Evolutionary conservation across 75 land plant genomes (phyloP), one percentile per base, ranked within the genome.

Genomic region (Pinus albicaulis): DNA sequence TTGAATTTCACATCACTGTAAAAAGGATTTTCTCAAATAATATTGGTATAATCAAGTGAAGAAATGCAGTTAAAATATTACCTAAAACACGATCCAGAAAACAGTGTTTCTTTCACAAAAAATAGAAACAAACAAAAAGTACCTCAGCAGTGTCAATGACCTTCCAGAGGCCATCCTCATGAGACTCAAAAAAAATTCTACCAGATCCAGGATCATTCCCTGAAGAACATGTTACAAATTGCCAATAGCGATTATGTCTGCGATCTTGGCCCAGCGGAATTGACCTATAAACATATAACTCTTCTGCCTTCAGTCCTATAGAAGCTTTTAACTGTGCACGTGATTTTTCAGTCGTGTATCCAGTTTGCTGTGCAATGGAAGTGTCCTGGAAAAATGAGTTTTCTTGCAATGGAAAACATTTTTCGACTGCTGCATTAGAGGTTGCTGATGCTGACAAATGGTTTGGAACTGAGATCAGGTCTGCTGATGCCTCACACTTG

Each of bases 131-230:
- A 56, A 65, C n/a, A 15, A 66, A 57, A 55, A 63, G 53, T 86
- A 96, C 99, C 98, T 97, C 91, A 55, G 82, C 92, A n/a, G 95
- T 79, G 76, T 97, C 98, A 79, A 97, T 92, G 59, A 97, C 93
- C 75, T 83, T 90, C 99, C 99, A 97, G 36, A 56, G 66, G 0
- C 99, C 98, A 81, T 91, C 90, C 22, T 59, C 74, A 26, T 79
- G 84, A 15, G 87, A 87, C 81, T 97, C 99, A 75, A 94, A 87
- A 82, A 92, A 94, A 24, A 97, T 93, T 59, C 99, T 85, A 23
- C 95, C 99, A 77, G 86, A 82, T 60, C 98, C 95, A 77, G 95
- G 98, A 85, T 97, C 99, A 76, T 89, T 90, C 12, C 83, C 85
- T 44, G 92, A 96, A 71, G 91, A 79, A 74, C 89, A 91, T 25